Percentiles rank a stretch among this genome's conserved stretches.
Evolutionary conservation across 164 flowering plant species (phyloP).

Genomic region (Vitis labrusca): DNA sequence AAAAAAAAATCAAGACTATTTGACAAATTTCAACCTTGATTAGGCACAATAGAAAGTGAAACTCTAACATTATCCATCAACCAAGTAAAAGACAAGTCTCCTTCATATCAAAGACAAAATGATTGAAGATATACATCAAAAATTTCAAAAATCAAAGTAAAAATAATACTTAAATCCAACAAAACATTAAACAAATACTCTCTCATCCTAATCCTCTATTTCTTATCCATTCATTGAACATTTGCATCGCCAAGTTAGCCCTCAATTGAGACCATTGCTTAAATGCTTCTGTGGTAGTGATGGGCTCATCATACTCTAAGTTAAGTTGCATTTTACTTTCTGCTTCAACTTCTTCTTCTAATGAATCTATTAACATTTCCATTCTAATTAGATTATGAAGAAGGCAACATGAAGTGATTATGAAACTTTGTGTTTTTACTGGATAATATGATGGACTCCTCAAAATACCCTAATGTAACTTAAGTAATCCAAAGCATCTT

Average conservation of each 20-base stretch:
- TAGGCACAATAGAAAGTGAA: too few relatives aligned
- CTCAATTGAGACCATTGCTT: background rate
- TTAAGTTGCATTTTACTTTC: background rate
- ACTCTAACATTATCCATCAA: too few relatives aligned
- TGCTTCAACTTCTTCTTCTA: background rate
- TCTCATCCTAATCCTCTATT: background rate
- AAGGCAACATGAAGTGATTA: background rate
- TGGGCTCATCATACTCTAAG: background rate
- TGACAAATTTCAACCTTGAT: too few relatives aligned
- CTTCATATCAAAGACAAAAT: too few relatives aligned
- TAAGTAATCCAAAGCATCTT: background rate
- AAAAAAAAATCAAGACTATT: too few relatives aligned
- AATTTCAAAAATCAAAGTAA: too few relatives aligned
- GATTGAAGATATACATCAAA: too few relatives aligned
- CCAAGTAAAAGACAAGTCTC: too few relatives aligned
- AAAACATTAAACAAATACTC: too few relatives aligned
- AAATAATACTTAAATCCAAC: too few relatives aligned
- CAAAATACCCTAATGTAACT: background rate
- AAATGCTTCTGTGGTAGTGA: too few relatives aligned
- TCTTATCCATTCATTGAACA: background rate
- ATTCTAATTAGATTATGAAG: conserved; percentile 1
- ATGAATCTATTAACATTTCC: background rate
- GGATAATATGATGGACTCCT: background rate
- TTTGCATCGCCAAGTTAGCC: background rate
- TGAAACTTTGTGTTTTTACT: background rate